phyloP scores from a whole-genome alignment of 345 rosid genomes.

The Euphorbia peplus region DNA sequence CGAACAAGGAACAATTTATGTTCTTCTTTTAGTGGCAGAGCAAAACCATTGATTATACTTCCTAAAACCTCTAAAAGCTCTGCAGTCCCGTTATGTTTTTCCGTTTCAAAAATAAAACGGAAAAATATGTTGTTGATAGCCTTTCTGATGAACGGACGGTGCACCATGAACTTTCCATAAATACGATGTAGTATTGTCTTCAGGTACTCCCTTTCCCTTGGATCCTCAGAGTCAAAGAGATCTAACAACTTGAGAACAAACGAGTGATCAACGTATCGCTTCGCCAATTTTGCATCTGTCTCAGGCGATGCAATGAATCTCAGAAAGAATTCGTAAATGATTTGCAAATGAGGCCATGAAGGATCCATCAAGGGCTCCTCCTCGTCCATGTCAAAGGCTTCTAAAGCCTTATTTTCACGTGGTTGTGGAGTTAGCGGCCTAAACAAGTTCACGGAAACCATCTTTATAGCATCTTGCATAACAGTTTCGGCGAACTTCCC shows the following conservation, averaged over 20 bases:
- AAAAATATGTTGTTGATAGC: slow-evolving; percentile 65
- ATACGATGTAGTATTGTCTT: slow-evolving; percentile 69
- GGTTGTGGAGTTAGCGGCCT: slow-evolving; percentile 58
- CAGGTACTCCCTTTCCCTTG: slow-evolving; percentile 64
- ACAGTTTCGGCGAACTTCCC: slow-evolving; percentile 52
- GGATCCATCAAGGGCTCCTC: slow-evolving; percentile 75
- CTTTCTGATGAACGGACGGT: slow-evolving; percentile 67
- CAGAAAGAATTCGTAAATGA: slow-evolving; percentile 65
- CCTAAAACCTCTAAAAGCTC: slow-evolving; percentile 74
- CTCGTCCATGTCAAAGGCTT: slow-evolving; percentile 67
- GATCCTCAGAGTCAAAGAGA: slow-evolving; percentile 71
- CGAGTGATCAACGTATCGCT: slow-evolving; percentile 61
- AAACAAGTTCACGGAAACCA: slow-evolving; percentile 63
- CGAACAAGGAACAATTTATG: slow-evolving; percentile 67
- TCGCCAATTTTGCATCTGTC: slow-evolving; percentile 68
- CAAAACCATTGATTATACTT: slow-evolving; percentile 74
- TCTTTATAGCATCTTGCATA: slow-evolving; percentile 56
- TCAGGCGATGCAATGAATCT: slow-evolving; percentile 74
- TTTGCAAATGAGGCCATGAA: slow-evolving; percentile 78
- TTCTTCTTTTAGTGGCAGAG: slow-evolving; percentile 68
- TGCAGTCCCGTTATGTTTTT: slow-evolving; percentile 70
- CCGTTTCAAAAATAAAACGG: slow-evolving; percentile 59
- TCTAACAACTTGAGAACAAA: slow-evolving; percentile 58
- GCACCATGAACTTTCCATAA: slow-evolving; percentile 73
- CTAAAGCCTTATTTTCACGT: slow-evolving; percentile 54